Base-by-base conservation (phyloP, 257 asterid genomes). In the Penstemon newberryi region DNA sequence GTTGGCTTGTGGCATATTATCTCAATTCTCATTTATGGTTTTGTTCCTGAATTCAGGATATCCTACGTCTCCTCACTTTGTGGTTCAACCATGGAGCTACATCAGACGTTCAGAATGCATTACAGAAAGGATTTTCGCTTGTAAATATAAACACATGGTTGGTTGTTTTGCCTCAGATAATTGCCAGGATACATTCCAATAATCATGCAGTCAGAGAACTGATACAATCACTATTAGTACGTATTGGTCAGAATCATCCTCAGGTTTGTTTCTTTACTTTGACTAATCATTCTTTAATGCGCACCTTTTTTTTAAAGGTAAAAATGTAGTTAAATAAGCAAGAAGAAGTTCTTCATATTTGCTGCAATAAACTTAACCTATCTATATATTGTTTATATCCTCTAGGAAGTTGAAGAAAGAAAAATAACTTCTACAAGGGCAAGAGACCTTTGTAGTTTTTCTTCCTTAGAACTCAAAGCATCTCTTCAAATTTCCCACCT, bases 61-160 rank as follows among this genome's bases (percentile, higher is more conserved):
- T 94, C 74, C 89, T 94, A 61, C 97, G 97, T 51, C 99, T 94
- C 76, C 96, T 94, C 69, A 94, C 99, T 73, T 75, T 94, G 81
- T 94, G 99, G 99, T 94, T 94, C 88, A 94, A 94, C 91, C 96
- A 94, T 83, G 97, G 99, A 73, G 89, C 96, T 83, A 89, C 96
- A 70, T 72, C 96, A 67, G 97, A 94, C 76, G 99, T 94, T 74
- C 99, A 94, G 82, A 78, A 72, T 90, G 99, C 99, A 70, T 67
- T 94, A 69, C 95, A 94, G 85, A 89, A 72, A 77, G 99, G 99
- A 64, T 94, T 94, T 82, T 77, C 89, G 15, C 96, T 85, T 74
- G 99, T 94, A 75, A 94, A 87, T 71, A 94, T 94, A 85, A 91
- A 94, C 80, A 94, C 97, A 44, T 94, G 99, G 99, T 74, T 94